Base-by-base conservation (phyloP, 768 basidiomycete species). In the Termitomyces sp. region DNA sequence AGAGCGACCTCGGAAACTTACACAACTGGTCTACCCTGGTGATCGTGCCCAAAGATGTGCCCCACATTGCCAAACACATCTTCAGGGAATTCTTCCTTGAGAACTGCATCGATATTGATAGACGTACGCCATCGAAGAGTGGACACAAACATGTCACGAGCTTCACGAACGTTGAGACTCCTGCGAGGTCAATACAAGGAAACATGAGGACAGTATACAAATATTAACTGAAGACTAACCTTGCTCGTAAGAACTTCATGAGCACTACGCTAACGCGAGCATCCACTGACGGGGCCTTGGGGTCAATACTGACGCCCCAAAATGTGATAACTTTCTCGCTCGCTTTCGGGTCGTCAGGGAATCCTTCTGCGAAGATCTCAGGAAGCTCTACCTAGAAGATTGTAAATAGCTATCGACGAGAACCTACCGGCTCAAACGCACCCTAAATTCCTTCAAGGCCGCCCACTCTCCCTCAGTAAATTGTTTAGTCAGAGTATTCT, bases 231-330 rank as follows among this genome's bases (percentile, higher is more conserved):
- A n/a, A n/a, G n/a, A 44, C 69, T 35, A 63, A 85, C 88, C 87
- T 82, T 5, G 91, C 91, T 56, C 87, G 80, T 31, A 91, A 72
- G 75, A 92, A 93, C 66, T 92, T 92, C 81, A 92, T 83, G 37
- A 93, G 75, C 9, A 92, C 65, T 32, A 92, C 89, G 64, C 87
- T 90, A 57, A 83, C 82, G 8, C 82, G 80, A 0, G 89, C 84
- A 66, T 90, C 81, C 47, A 65, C 69, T 12, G 32, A 25, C 17
- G 82, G 80, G 54, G 75, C 73, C 2, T 55, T 59, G 3, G 91
- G 87, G 68, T 89, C 81, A 27, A 93, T 79, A 1, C 66, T 70
- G 19, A 93, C 82, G 27, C 89, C 87, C 91, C 91, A 93, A 56
- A 93, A 68, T 5, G 65, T 74, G 61, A 88, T 78, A 9, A 84